Evolutionary conservation across 164 flowering plant species (phyloP).

Genomic region (Warburgia ugandensis): DNA sequence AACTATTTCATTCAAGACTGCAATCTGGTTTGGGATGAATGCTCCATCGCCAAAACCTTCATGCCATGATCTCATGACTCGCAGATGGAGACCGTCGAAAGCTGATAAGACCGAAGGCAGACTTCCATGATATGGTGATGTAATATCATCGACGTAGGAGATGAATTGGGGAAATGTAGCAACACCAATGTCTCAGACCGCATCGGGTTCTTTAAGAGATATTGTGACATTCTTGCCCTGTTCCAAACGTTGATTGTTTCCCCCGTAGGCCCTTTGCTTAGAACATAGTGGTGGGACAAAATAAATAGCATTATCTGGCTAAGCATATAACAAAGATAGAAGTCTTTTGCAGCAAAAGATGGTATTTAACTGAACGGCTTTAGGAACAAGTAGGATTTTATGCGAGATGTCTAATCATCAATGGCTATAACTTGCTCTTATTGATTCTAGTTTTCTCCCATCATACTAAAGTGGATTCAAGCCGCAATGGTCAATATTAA

Average conservation of each 20-base stretch:
- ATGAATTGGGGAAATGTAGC: constrained; percentile 22
- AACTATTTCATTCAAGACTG: constrained; percentile 28
- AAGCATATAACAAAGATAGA: too few relatives aligned
- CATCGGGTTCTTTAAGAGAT: constrained; percentile 11
- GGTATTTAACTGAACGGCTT: too few relatives aligned
- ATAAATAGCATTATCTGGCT: too few relatives aligned
- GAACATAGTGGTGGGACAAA: too few relatives aligned
- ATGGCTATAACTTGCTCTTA: too few relatives aligned
- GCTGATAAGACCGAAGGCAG: constrained; percentile 24
- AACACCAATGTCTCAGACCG: constrained; percentile 5
- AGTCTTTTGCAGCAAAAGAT: too few relatives aligned
- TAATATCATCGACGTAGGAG: constrained; percentile 41
- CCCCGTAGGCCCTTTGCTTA: constrained; percentile 4
- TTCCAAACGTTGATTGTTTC: constrained; percentile 9
- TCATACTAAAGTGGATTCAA: too few relatives aligned
- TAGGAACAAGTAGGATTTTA: too few relatives aligned
- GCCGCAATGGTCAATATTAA: too few relatives aligned
- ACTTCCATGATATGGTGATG: constrained; percentile 27
- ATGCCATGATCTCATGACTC: constrained; percentile 32
- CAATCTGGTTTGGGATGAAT: constrained; percentile 42
- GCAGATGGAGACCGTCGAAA: constrained; percentile 26
- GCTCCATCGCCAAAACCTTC: constrained; percentile 35
- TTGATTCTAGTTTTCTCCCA: too few relatives aligned
- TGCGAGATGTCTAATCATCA: too few relatives aligned
- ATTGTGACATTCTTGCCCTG: constrained; percentile 6